Base-by-base conservation (phyloP, 2,329 filamentous ascomycete species). In the Pestalotiopsis sp. region DNA sequence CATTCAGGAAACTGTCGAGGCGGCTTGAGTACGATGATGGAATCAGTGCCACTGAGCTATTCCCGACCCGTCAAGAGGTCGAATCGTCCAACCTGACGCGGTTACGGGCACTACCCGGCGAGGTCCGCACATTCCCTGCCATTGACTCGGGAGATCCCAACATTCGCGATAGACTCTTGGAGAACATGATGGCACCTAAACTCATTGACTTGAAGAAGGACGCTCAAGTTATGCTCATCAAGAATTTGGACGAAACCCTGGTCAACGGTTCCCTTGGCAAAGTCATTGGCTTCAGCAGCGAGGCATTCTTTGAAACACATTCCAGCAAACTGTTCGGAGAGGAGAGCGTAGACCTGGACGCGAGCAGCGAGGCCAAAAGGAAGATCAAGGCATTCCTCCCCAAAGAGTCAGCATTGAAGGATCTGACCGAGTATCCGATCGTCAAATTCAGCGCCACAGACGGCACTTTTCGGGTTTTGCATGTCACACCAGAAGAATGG, bases 161-260 rank as follows among this genome's bases (percentile, higher is more conserved):
- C 0, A 80, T 91, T 49, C 91, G 93, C 40, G 94, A 97, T 60
- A 95, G 90, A 76, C 81, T 98, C 0, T 84, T 99, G 5, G 81
- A 88, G 5, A 97, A 95, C 76, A 97, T 97, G 89, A 98, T 99
- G 93, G 95, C 96, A 0, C 95, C 96, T 0, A 91, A 92, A 74
- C 77, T 81, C 0, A 88, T 99, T 23, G 89, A 92, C 41, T 82
- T 99, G 38, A 98, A 98, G 80, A 91, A 96, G 71, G 93, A 94
- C 11, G 93, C 96, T 0, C 97, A 99, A 78, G 97, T 99, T 59
- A 99, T 99, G 96, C 85, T 99, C n/a, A 98, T 99, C 85, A 99
- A 99, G 80, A 99, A 99, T 75, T 91, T 98, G 82, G 96, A 99
- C 76, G 94, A 97, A 52, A 91, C 89, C 0, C 86, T 99, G 0